Evolutionary conservation across 2,329 filamentous ascomycete genomes (phyloP).

Genomic region (Orbilia javanica): DNA sequence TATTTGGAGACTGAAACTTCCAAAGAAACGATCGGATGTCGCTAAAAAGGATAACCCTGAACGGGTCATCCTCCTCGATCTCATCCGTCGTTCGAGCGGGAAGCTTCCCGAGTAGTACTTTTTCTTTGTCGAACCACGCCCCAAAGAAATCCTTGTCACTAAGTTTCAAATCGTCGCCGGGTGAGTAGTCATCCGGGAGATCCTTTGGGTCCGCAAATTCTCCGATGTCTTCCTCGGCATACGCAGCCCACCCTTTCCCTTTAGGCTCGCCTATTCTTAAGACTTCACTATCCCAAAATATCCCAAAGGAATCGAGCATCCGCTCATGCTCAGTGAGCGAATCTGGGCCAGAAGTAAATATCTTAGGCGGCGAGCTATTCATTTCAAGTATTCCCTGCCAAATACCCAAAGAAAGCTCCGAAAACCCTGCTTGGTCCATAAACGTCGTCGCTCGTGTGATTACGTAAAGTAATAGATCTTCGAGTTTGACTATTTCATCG

Average conservation of each 20-base stretch:
- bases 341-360: conserved; percentile 56
- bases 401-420: conserved; percentile 79
- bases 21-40: conserved; percentile 78
- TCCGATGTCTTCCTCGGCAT: conserved; percentile 62
- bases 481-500: conserved; percentile 56
- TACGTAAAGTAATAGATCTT: conserved; percentile 71
- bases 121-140: conserved; percentile 69
- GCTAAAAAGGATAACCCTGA: conserved; percentile 81
- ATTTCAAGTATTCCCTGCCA: conserved; percentile 88
- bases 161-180: conserved; percentile 25
- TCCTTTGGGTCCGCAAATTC: conserved; percentile 55
- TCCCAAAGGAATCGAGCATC: conserved; percentile 69
- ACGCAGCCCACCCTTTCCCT: conserved; percentile 78
- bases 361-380: conserved; percentile 72
- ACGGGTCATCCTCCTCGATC: conserved; percentile 82
- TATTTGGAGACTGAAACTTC: conserved; percentile 67
- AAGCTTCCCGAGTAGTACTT: conserved; percentile 64
- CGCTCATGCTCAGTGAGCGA: conserved; percentile 61
- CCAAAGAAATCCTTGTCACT: conserved; percentile 61
- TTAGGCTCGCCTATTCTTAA: conserved; percentile 80
- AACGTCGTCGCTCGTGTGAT: conserved; percentile 81
- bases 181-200: conserved; percentile 38
- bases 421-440: conserved; percentile 80
- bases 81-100: conserved; percentile 83
- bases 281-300: conserved; percentile 90